These are phyloP conservation scores for Millerozyma acaciae DNA, from an alignment of 805 yeast genomes.

Conservation along the genomic window DNA sequence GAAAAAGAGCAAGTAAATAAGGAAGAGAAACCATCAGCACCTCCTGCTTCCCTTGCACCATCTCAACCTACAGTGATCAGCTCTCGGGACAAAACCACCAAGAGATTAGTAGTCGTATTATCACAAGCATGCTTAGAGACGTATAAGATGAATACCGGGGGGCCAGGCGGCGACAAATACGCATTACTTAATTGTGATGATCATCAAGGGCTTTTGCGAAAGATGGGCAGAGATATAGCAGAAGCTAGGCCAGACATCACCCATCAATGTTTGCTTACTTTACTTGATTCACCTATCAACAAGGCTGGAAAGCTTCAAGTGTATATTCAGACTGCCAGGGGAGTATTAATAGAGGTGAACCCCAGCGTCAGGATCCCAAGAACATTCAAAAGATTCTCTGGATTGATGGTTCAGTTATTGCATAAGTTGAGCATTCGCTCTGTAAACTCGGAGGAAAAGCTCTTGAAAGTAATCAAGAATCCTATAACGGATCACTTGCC, in stretches of 20 bases:
- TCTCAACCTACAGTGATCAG: conserved; percentile 76
- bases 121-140: conserved; percentile 96
- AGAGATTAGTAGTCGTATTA: conserved; percentile 88
- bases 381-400: conserved; percentile 96
- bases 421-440: conserved; percentile 91
- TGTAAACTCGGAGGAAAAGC: conserved; percentile 91
- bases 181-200: conserved; percentile 96
- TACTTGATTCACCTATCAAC: conserved; percentile 95
- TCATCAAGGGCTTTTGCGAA: conserved; percentile 91
- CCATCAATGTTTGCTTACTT: conserved; percentile 91
- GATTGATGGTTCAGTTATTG: conserved; percentile 93
- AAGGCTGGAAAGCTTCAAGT: conserved; percentile 97
- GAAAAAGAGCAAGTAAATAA: conserved; percentile 8
- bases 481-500: conserved; percentile 97
- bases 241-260: conserved; percentile 99
- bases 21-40: conserved; percentile 18
- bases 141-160: conserved; percentile 78
- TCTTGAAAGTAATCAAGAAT: conserved; percentile 90
- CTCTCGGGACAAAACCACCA: conserved; percentile 81
- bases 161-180: conserved; percentile 80
- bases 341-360: conserved; percentile 91
- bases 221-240: conserved; percentile 95
- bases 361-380: conserved; percentile 97
- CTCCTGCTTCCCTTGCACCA: conserved; percentile 75
- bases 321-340: conserved; percentile 91